phyloP scores from a whole-genome alignment of 192 early-diverging fungal species.

The Mortierella antarctica region DNA sequence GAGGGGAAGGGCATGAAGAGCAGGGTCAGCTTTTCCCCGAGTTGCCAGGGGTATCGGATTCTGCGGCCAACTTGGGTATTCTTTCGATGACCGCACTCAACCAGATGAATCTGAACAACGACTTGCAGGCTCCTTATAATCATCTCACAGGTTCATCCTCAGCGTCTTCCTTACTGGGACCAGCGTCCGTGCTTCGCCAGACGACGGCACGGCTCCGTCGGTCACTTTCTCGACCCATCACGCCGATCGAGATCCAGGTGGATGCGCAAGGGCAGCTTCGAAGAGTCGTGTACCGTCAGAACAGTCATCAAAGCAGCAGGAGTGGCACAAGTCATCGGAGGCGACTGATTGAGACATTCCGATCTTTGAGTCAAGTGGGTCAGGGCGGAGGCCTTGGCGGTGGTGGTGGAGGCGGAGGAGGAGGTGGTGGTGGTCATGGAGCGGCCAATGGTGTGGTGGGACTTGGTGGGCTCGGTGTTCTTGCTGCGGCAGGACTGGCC shows the following conservation, averaged over 20 bases:
- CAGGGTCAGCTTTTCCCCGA: neutral
- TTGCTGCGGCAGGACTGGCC: conserved; percentile 21
- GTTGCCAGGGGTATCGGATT: conserved; percentile 1
- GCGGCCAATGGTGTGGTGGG: conserved; percentile 13
- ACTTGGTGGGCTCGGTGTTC: conserved; percentile 18
- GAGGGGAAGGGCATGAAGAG: neutral
- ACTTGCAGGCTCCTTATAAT: neutral
- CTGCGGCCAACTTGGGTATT: too few relatives aligned
- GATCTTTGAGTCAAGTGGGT: conserved; percentile 44
- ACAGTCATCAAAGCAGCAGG: neutral
- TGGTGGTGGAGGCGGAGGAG: neutral
- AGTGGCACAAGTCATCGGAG: conserved; percentile 16
- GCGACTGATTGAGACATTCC: conserved; percentile 33
- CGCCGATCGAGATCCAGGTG: conserved; percentile 46
- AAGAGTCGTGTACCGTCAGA: conserved; percentile 35
- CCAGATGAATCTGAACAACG: conserved; percentile 4
- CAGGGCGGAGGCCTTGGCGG: conserved; percentile 3
- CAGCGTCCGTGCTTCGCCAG: conserved; percentile 31
- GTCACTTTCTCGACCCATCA: conserved; percentile 21
- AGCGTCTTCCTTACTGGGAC: neutral
- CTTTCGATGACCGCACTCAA: conserved; percentile 9
- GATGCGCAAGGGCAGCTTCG: conserved; percentile 44
- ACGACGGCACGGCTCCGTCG: conserved; percentile 38
- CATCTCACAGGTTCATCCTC: neutral
- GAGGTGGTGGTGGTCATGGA: conserved; percentile 15